Conservation (phyloP, 306 rosid species). For the Pueraria montana region DNA sequence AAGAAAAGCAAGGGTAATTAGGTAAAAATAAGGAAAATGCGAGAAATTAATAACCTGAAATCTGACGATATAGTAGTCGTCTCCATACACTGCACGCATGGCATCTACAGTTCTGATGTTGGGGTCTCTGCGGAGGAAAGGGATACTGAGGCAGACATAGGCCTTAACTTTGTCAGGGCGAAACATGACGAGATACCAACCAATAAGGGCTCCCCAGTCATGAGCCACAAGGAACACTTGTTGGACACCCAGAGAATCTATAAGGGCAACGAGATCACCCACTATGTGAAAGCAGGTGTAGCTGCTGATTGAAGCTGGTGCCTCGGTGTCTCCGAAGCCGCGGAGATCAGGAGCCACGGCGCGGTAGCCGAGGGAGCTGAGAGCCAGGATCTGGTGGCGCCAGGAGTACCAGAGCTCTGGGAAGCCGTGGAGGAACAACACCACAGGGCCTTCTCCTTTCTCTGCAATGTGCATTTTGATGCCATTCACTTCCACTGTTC, state of each 20-base stretch:
- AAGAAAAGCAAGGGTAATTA: no score
- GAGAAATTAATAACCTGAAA: constrained; percentile 49
- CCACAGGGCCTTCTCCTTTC: constrained; percentile 55
- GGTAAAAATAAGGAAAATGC: no score
- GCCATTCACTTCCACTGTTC: constrained; percentile 52
- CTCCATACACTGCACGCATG: constrained; percentile 41
- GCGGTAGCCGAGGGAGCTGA: constrained; percentile 48
- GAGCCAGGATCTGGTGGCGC: constrained; percentile 53
- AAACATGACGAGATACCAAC: constrained; percentile 54
- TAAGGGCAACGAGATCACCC: constrained; percentile 42
- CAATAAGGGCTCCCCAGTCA: constrained; percentile 50
- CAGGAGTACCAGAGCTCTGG: constrained; percentile 58
- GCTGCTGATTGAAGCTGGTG: background rate
- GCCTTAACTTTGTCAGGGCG: constrained; percentile 47
- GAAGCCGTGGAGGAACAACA: constrained; percentile 56
- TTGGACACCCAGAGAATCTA: constrained; percentile 22
- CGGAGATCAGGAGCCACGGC: constrained; percentile 50
- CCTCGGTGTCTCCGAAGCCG: constrained; percentile 54
- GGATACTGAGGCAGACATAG: constrained; percentile 49
- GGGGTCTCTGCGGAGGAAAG: background rate
- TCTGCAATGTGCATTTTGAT: constrained; percentile 58
- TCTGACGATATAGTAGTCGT: constrained; percentile 54
- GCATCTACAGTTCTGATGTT: background rate
- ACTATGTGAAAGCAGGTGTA: constrained; percentile 43
- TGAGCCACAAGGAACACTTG: constrained; percentile 55